Evolutionary conservation across 495 filamentous ascomycete genomes (phyloP), one percentile per base, ranked within the genome.

Genomic region (Stereocaulon alpinum): DNA sequence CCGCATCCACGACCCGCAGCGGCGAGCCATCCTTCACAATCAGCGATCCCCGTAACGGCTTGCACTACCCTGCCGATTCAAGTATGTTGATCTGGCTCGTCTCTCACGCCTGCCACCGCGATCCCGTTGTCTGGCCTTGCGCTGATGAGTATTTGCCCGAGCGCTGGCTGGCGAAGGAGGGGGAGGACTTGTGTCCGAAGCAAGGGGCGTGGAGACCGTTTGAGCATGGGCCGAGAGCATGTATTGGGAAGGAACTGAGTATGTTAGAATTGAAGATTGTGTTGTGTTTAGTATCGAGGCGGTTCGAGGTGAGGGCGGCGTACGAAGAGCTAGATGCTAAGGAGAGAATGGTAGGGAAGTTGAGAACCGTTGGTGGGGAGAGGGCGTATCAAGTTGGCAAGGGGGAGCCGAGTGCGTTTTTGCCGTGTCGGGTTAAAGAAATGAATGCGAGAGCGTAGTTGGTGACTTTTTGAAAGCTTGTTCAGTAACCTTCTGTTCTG

Each of bases 181-280:
- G n/a, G 15, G 24, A 51, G 15, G 29, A 32, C 6, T 56, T 59
- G 0, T 70, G 68, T 30, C 74, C 73, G 6, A 70, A 71, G 3
- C 60, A 69, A 42, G 72, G 70, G 53, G 67, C 72, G 6, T 78
- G 68, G 67, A 63, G 77, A 14, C 70, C 77, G 0, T 80, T 81
- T 41, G 72, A 76, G 64, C 67, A 71, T 9, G 79, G 79, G 0
- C 76, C 74, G 4, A 66, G 77, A 40, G 70, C 69, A 45, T 80
- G 79, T 45, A 77, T 80, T 47, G 77, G 76, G 2, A 75, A 80
- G 61, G 75, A 76, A 52, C 57, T 81, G 34, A 77, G 69, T 11
- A 66, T 68, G 49, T 40, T 74, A 1, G 77, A 82, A 57, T 54
- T 76, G 11, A 69, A 70, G 42, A 63, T 75, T 18, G 70, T 71